Percentiles rank a stretch among this genome's conserved stretches.
Conservation (phyloP, 2,329 filamentous ascomycete genomes). For the Blastomyces parvus region DNA sequence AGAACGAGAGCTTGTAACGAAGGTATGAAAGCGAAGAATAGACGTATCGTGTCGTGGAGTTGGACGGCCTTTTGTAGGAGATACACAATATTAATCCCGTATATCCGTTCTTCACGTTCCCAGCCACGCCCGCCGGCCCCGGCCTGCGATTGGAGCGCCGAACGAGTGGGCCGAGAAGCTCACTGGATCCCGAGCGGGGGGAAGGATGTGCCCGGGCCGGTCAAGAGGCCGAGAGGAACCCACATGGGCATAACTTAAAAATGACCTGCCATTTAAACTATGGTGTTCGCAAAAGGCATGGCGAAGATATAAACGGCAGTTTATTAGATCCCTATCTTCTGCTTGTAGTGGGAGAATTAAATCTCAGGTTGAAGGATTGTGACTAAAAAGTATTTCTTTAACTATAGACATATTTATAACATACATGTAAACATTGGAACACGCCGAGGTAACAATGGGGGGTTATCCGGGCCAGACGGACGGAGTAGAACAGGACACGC, state of each 20-base stretch:
- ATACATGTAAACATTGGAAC: not conserved
- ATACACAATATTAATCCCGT: no score
- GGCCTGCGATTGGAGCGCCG: not conserved
- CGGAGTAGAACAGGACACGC: not conserved
- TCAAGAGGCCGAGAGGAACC: no score
- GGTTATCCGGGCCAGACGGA: not conserved
- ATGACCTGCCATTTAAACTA: not conserved
- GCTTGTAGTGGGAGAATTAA: not conserved
- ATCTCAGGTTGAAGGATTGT: not conserved
- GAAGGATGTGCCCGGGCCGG: no score
- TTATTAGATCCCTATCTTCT: not conserved
- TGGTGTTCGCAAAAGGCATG: not conserved
- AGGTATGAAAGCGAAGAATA: not conserved
- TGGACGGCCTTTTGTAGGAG: no score
- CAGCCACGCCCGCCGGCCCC: not conserved
- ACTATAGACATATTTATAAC: not conserved
- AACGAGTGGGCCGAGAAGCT: not conserved
- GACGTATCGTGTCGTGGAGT: not conserved
- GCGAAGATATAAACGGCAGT: not conserved
- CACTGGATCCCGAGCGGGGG: no score
- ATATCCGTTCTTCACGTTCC: not conserved
- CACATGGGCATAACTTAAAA: not conserved
- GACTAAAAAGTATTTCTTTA: not conserved
- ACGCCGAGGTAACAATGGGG: not conserved
- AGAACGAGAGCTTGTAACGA: constrained; percentile 43